A percentile compares a stretch with the other conserved stretches of the same genome.
These are phyloP conservation scores for Halteria grandinella DNA, from an alignment of 73 alveolate genomes.

Conservation along the genomic window DNA sequence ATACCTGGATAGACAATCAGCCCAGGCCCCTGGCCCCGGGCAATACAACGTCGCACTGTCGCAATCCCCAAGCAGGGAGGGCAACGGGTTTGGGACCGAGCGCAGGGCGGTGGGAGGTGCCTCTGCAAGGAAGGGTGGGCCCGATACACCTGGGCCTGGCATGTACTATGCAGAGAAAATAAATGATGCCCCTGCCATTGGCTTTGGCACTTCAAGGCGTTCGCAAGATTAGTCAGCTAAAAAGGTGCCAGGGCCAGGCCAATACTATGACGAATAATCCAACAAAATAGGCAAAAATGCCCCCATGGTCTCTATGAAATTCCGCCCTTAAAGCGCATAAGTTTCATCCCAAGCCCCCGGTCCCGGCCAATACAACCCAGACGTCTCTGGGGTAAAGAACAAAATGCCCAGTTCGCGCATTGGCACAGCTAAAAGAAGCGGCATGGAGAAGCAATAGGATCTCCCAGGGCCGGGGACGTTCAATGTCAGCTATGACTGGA, in stretches of 20 bases:
- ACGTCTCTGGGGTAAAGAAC: constrained; percentile 4
- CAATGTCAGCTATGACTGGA: constrained; percentile 16
- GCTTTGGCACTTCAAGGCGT: constrained; percentile 47
- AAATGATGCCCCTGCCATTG: constrained; percentile 15
- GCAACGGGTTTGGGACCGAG: not conserved
- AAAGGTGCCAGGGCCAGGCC: constrained; percentile 51
- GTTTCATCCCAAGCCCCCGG: constrained; percentile 23
- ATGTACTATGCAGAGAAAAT: not conserved
- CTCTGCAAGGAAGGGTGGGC: not conserved
- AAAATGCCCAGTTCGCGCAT: constrained; percentile 17
- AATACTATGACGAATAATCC: constrained; percentile 11
- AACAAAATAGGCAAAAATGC: constrained; percentile 20
- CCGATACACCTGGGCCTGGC: constrained; percentile 18
- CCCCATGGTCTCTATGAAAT: constrained; percentile 47
- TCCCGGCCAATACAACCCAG: constrained; percentile 50
- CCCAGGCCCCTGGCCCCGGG: too few species aligned
- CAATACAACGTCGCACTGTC: too few species aligned
- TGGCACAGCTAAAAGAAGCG: constrained; percentile 25
- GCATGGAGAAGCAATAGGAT: not conserved
- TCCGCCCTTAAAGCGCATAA: constrained; percentile 20
- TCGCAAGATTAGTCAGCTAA: constrained; percentile 18
- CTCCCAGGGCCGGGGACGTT: constrained; percentile 48
- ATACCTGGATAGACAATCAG: too few species aligned
- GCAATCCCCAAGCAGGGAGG: not conserved
- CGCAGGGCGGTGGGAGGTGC: not conserved